Evolutionary conservation across 2,329 filamentous ascomycete species (phyloP).

Genomic region (Teratosphaeria viscida): DNA sequence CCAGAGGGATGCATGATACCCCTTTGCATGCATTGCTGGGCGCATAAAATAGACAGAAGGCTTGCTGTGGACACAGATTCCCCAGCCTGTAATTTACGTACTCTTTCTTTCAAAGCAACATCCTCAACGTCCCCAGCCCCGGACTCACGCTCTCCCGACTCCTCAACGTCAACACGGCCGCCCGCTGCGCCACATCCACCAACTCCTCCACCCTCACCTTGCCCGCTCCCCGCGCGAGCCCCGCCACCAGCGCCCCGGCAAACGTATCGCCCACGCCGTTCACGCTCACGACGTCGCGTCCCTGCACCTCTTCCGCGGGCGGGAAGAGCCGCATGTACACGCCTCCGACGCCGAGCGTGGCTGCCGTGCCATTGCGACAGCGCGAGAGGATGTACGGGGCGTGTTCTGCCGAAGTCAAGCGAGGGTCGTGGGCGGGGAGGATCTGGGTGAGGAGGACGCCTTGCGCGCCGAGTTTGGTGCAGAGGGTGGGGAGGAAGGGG

Average conservation of each 20-base stretch:
- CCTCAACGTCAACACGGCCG: slow-evolving; percentile 67
- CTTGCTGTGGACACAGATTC: neutral
- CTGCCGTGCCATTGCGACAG: slow-evolving; percentile 36
- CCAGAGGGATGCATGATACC: neutral
- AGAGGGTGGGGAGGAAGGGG: slow-evolving; percentile 74
- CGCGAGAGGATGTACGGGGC: slow-evolving; percentile 64
- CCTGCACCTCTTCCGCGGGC: slow-evolving; percentile 49
- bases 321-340: slow-evolving; percentile 71
- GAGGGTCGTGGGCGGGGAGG: slow-evolving; percentile 55
- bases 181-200: slow-evolving; percentile 71
- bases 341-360: slow-evolving; percentile 52
- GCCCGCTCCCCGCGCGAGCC: slow-evolving; percentile 46
- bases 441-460: slow-evolving; percentile 70
- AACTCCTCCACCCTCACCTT: slow-evolving; percentile 49
- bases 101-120: slow-evolving; percentile 8
- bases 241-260: slow-evolving; percentile 72
- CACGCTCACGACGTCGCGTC: slow-evolving; percentile 67
- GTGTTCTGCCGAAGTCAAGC: slow-evolving; percentile 51
- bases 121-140: slow-evolving; percentile 37
- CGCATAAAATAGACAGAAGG: neutral
- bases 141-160: slow-evolving; percentile 63
- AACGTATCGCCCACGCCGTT: slow-evolving; percentile 95
- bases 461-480: slow-evolving; percentile 69
- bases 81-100: neutral
- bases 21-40: neutral